Conservation (phyloP, 495 filamentous ascomycete genomes). For the Penicillium pancosmium region DNA sequence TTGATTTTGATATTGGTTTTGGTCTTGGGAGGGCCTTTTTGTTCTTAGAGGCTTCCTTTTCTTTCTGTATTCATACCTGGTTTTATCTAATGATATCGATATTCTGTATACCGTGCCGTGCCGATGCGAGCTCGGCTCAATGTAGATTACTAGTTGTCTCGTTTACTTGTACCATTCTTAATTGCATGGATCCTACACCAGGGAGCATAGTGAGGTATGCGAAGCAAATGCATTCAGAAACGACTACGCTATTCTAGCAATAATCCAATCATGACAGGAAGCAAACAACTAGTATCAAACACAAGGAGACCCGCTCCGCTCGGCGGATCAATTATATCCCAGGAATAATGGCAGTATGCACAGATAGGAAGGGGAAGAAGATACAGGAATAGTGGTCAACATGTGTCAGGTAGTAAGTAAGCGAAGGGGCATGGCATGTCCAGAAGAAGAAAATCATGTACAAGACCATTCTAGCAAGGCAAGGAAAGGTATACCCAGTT, state of each 20-base stretch:
- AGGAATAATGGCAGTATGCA: slow-evolving; percentile 17
- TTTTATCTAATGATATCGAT: slow-evolving; percentile 8
- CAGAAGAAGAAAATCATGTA: slow-evolving; percentile 4
- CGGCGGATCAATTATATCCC: slow-evolving; percentile 13
- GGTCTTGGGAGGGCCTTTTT: neutral
- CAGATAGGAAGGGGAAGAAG: slow-evolving; percentile 8
- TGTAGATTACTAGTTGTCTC: too few species aligned
- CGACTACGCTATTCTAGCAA: slow-evolving; percentile 21
- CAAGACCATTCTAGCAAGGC: neutral
- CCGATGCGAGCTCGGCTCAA: too few species aligned
- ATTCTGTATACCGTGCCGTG: neutral
- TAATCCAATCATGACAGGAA: slow-evolving; percentile 12
- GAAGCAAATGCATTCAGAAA: slow-evolving; percentile 17
- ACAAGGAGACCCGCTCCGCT: slow-evolving; percentile 9
- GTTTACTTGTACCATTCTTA: neutral
- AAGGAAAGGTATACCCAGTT: neutral
- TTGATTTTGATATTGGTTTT: neutral
- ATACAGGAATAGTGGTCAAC: slow-evolving; percentile 13
- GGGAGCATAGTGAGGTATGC: neutral
- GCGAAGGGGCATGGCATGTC: slow-evolving; percentile 1
- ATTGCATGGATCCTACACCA: neutral
- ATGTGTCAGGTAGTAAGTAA: neutral
- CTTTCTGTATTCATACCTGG: slow-evolving; percentile 17
- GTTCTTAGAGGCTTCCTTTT: neutral
- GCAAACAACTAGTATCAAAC: slow-evolving; percentile 7